Conservation (phyloP, 495 filamentous ascomycete species). For the Neurospora sp. region DNA sequence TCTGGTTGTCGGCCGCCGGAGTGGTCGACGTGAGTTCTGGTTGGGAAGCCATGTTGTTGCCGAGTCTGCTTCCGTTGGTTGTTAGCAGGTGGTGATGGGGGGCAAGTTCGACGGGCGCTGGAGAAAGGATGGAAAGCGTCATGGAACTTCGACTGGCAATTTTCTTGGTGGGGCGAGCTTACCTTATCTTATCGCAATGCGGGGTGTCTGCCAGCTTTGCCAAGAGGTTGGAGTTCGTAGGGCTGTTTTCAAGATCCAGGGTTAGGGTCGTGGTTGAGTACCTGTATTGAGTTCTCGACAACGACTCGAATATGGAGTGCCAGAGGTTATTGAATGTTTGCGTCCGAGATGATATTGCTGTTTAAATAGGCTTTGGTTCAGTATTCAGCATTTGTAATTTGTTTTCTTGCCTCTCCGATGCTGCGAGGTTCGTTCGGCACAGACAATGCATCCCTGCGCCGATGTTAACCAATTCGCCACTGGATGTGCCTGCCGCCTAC, state of each 20-base stretch:
- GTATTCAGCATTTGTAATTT: not conserved
- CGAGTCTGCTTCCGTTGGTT: not conserved
- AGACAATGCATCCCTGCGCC: too few species aligned
- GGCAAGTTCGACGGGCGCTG: not conserved
- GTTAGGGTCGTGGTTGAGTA: not conserved
- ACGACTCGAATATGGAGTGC: not conserved
- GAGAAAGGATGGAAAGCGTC: not conserved
- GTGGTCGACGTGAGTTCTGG: slow-evolving; percentile 5
- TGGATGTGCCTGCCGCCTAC: too few species aligned
- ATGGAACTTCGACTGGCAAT: not conserved
- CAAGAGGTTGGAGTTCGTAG: not conserved
- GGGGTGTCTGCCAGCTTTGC: slow-evolving; percentile 2
- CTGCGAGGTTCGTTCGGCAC: too few species aligned
- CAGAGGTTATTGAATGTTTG: not conserved
- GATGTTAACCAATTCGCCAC: not conserved
- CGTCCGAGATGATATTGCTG: not conserved
- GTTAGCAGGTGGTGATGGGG: not conserved
- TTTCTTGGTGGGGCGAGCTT: not conserved
- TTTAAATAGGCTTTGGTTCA: not conserved
- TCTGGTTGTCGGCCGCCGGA: slow-evolving; percentile 14
- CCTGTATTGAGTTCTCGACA: not conserved
- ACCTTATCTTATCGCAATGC: slow-evolving; percentile 13
- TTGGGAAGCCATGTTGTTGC: slow-evolving; percentile 5
- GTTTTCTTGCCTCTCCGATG: too few species aligned
- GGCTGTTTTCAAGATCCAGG: not conserved